These are phyloP conservation scores for Aphanocladium album DNA, from an alignment of 2,329 filamentous ascomycete genomes.

Conservation along the genomic window DNA sequence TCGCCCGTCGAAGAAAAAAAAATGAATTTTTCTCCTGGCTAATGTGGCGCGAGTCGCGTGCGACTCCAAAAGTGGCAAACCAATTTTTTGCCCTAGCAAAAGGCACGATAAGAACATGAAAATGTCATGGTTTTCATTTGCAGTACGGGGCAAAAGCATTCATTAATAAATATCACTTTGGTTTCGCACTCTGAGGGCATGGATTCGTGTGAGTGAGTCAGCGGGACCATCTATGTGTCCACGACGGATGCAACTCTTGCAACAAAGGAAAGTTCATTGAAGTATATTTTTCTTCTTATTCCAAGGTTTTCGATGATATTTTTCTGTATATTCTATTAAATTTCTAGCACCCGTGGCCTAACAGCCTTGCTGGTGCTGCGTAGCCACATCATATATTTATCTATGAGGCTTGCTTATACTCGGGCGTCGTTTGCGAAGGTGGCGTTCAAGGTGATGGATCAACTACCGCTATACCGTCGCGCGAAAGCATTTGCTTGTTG, in stretches of 20 bases:
- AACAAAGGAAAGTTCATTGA: no score
- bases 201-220: background rate
- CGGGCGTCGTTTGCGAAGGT: background rate
- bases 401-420: no score
- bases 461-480: background rate
- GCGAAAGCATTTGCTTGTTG: background rate
- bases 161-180: background rate
- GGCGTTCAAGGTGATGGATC: background rate
- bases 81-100: background rate
- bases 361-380: no score
- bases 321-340: no score
- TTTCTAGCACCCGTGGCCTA: no score
- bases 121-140: background rate
- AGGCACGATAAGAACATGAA: background rate
- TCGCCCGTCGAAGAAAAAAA: background rate
- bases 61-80: background rate
- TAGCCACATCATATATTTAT: no score
- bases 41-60: conserved; percentile 3
- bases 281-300: background rate
- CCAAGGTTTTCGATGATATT: no score
- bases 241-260: no score
- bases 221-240: no score
- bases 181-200: background rate
- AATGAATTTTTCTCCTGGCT: background rate
- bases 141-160: background rate